Conservation (phyloP, 2,329 filamentous ascomycete species). For the Monilinia laxa region DNA sequence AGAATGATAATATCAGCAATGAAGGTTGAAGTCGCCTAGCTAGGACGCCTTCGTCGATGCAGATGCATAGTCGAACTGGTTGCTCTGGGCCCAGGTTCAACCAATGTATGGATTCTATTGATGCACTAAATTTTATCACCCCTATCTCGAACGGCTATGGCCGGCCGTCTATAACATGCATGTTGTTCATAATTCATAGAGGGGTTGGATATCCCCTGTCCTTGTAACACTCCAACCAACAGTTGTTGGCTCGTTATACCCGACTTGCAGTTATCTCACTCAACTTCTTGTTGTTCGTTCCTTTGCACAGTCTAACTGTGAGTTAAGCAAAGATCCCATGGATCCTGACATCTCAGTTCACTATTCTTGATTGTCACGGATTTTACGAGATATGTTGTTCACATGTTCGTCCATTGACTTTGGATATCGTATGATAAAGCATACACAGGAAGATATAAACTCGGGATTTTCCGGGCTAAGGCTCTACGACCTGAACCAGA, state of each 20-base stretch:
- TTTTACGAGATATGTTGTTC: slow-evolving; percentile 7
- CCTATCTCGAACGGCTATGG: neutral
- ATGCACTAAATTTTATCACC: neutral
- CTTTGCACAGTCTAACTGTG: neutral
- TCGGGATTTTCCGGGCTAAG: neutral
- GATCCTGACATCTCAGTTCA: slow-evolving; percentile 15
- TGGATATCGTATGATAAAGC: slow-evolving; percentile 15
- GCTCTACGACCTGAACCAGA: slow-evolving; percentile 16
- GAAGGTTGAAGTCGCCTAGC: neutral
- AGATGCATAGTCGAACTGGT: neutral
- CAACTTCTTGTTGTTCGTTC: neutral
- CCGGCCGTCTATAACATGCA: neutral
- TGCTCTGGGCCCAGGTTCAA: neutral
- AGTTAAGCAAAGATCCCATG: neutral
- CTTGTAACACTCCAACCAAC: neutral
- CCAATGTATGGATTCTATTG: neutral
- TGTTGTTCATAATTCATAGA: neutral
- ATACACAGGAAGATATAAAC: neutral
- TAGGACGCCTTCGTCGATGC: neutral
- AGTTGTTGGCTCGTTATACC: neutral
- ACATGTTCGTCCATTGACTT: slow-evolving; percentile 18
- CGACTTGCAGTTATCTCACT: neutral
- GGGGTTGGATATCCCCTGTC: neutral
- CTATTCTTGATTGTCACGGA: slow-evolving; percentile 12
- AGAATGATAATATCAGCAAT: slow-evolving; percentile 32